Percentiles rank a stretch among this genome's conserved stretches.
These are phyloP conservation scores for Xanthoconium purpureum DNA, from an alignment of 768 basidiomycete genomes.

Conservation along the genomic window DNA sequence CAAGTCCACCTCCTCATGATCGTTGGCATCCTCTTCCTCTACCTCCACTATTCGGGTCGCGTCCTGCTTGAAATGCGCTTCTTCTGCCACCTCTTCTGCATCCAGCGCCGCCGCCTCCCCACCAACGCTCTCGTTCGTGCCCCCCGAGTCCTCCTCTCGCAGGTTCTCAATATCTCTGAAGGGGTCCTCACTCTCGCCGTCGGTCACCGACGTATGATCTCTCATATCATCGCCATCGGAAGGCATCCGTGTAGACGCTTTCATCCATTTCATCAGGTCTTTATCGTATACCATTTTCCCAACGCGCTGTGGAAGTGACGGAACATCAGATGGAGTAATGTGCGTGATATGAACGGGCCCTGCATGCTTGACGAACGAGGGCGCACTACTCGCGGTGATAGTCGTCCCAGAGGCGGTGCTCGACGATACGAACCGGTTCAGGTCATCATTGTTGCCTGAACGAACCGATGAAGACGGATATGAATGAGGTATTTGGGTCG, in stretches of 20 bases:
- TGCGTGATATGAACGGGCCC: slow-evolving; percentile 76
- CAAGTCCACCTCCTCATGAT: slow-evolving; percentile 65
- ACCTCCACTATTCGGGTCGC: slow-evolving; percentile 46
- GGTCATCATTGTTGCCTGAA: slow-evolving; percentile 58
- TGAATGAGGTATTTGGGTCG: slow-evolving; percentile 30
- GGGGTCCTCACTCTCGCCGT: slow-evolving; percentile 76
- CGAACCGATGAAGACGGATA: slow-evolving; percentile 55
- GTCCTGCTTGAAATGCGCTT: slow-evolving; percentile 16
- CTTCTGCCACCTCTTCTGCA: slow-evolving; percentile 14
- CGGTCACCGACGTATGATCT: slow-evolving; percentile 31
- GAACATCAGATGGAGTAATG: slow-evolving; percentile 79
- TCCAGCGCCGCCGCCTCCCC: slow-evolving; percentile 4
- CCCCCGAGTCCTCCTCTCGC: slow-evolving; percentile 54
- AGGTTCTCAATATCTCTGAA: slow-evolving; percentile 91
- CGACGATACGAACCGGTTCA: slow-evolving; percentile 87
- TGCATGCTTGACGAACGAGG: slow-evolving; percentile 81
- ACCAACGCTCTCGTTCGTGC: slow-evolving; percentile 10
- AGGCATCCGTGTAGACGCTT: slow-evolving; percentile 43
- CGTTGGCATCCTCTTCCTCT: slow-evolving; percentile 45
- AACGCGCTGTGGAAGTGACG: slow-evolving; percentile 68
- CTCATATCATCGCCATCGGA: slow-evolving; percentile 29
- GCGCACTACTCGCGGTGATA: slow-evolving; percentile 65
- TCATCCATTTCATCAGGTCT: slow-evolving; percentile 83
- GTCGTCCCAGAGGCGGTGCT: slow-evolving; percentile 79
- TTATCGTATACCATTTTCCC: slow-evolving; percentile 89